Conservation (phyloP, 2,329 filamentous ascomycete genomes). For the Colletotrichum sp. region DNA sequence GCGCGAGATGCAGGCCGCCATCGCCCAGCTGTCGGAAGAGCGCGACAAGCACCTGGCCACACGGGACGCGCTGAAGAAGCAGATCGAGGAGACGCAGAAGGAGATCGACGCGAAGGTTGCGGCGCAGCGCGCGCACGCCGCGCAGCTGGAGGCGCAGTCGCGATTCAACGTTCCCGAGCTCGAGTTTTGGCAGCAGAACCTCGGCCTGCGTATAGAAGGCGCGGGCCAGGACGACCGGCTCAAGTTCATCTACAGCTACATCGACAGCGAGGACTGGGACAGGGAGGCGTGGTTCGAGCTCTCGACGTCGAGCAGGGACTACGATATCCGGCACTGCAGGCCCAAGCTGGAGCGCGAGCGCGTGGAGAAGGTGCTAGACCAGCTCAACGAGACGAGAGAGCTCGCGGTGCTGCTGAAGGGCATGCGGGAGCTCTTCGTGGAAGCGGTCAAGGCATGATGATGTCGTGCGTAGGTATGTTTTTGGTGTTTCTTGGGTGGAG, state of each 20-base stretch:
- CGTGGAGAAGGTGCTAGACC: conserved; percentile 77
- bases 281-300: conserved; percentile 94
- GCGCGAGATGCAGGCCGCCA: conserved; percentile 73
- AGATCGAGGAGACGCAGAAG: conserved; percentile 71
- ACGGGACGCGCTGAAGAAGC: conserved; percentile 62
- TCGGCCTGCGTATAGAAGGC: conserved; percentile 89
- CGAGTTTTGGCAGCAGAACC: conserved; percentile 92
- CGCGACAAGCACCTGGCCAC: conserved; percentile 64
- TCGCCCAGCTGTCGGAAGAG: conserved; percentile 62
- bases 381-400: conserved; percentile 81
- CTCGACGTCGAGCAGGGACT: conserved; percentile 80
- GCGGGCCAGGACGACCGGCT: conserved; percentile 83
- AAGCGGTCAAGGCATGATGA: conserved; percentile 61
- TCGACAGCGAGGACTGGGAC: conserved; percentile 88
- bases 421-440: conserved; percentile 81
- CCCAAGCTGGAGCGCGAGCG: conserved; percentile 83
- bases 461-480: not conserved
- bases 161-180: conserved; percentile 92
- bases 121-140: conserved; percentile 75
- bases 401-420: conserved; percentile 76
- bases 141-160: conserved; percentile 80
- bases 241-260: conserved; percentile 87
- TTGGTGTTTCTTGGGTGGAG: not conserved
- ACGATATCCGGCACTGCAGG: conserved; percentile 80
- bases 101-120: conserved; percentile 73